Percentiles rank a stretch among this genome's conserved stretches.
Conservation (phyloP, 805 yeast genomes). For the Candida manassasensis region DNA sequence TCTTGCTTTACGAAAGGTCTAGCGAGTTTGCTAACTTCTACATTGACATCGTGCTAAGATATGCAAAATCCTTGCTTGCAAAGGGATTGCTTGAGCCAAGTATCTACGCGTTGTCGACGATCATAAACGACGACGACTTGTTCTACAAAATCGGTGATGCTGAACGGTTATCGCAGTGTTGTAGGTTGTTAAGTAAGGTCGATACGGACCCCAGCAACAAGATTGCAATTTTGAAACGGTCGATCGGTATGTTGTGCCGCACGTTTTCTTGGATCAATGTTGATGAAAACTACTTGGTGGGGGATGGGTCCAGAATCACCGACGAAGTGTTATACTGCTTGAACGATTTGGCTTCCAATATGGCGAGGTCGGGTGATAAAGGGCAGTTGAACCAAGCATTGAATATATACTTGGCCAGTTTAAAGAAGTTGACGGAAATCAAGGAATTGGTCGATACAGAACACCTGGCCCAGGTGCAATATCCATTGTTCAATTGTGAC, state of each 20-base stretch:
- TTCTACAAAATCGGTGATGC: constrained; percentile 38
- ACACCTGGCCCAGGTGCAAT: constrained; percentile 20
- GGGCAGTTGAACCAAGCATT: constrained; percentile 21
- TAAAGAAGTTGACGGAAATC: constrained; percentile 21
- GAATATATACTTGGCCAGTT: constrained; percentile 33
- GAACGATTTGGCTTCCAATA: constrained; percentile 29
- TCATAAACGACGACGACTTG: constrained; percentile 33
- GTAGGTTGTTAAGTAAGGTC: constrained; percentile 30
- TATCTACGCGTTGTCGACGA: constrained; percentile 20
- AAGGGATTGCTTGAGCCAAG: constrained; percentile 34
- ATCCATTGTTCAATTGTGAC: constrained; percentile 35
- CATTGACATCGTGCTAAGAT: constrained; percentile 38
- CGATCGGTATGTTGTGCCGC: constrained; percentile 28
- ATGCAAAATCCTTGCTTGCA: constrained; percentile 37
- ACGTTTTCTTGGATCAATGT: constrained; percentile 24
- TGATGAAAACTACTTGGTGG: constrained; percentile 22
- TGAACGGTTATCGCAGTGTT: constrained; percentile 36
- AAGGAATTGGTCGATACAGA: constrained; percentile 13
- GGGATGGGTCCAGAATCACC: constrained; percentile 24
- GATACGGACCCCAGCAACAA: constrained; percentile 16
- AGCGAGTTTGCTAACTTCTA: constrained; percentile 36
- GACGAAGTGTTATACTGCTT: constrained; percentile 33
- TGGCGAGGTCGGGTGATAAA: constrained; percentile 17
- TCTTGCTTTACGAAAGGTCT: constrained; percentile 25
- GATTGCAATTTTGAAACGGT: constrained; percentile 23